Evolutionary conservation across 2,329 filamentous ascomycete genomes (phyloP).

Genomic region (Aaosphaeria arxii): DNA sequence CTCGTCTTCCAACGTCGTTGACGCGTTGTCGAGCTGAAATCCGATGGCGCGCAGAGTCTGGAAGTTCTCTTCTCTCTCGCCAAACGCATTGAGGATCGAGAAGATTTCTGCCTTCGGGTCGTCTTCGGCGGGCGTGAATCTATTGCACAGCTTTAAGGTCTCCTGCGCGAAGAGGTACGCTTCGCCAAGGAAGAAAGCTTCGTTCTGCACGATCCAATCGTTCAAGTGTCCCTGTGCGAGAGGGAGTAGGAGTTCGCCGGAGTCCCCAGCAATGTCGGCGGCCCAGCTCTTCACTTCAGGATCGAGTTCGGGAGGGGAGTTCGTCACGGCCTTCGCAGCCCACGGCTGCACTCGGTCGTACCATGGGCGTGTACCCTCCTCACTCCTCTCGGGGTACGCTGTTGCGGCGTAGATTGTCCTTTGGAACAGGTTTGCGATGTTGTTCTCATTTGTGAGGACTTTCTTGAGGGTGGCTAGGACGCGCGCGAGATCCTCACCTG

Average conservation of each 20-base stretch:
- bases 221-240: slow-evolving; percentile 2
- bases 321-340: neutral
- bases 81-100: too few relatives aligned
- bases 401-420: neutral
- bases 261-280: neutral
- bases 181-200: neutral
- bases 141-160: neutral
- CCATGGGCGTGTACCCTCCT: slow-evolving; percentile 1
- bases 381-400: slow-evolving; percentile 1
- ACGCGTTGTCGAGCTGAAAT: too few relatives aligned
- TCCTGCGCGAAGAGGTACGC: neutral
- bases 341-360: slow-evolving; percentile 2
- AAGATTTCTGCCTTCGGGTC: too few relatives aligned
- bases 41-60: too few relatives aligned
- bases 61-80: too few relatives aligned
- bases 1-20: too few relatives aligned
- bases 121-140: too few relatives aligned
- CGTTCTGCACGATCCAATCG: slow-evolving; percentile 1
- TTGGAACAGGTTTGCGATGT: slow-evolving; percentile 8
- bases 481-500: slow-evolving; percentile 3
- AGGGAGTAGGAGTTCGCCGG: neutral
- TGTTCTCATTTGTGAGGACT: slow-evolving; percentile 8
- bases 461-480: slow-evolving; percentile 6
- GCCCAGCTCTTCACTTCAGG: slow-evolving; percentile 3
- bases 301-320: neutral